Evolutionary conservation across 2,329 filamentous ascomycete species (phyloP), one percentile per base, ranked within the genome.

Genomic region (Ophiocordyceps camponoti-leonardi): DNA sequence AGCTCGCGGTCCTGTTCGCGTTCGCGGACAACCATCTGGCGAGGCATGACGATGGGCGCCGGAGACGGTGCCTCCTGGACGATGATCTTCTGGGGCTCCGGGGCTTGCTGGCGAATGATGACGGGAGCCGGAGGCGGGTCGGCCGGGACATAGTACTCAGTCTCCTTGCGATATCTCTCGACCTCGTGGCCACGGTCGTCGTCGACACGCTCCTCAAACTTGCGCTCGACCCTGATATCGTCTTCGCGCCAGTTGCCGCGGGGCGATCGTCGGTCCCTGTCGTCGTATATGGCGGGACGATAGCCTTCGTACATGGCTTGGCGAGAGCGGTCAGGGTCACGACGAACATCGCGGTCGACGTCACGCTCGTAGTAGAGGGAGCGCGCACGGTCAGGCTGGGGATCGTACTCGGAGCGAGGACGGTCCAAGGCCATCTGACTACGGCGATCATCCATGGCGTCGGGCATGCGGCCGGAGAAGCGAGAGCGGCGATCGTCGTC

Each of bases 81-180:
- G 50, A 79, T 74, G 52, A 79, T 77, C 54, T 72, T 71, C 54
- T 79, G 75, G 2, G 67, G 66, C 54, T 78, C 73, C 2, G 68
- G 65, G 1, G 68, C 66, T 44, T 68, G 67, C 52, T 74, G 70
- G 44, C 73, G 72, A 50, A 79, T 75, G 46, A 78, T 65, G 48
- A 79, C 68, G 6, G 73, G 73, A 2, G 66, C 56, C 5, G 66
- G 67, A 11, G 67, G 60, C 13, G 71, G 69, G 20, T 72, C 65
- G 23, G 67, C 63, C 3, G 69, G 69, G 41, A 69, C 63, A 53
- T 73, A 81, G 56, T 78, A 80, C 51, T 81, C 77, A 2, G 73
- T 75, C 56, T 81, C 76, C 57, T 71, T 72, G 53, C 71, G 71
- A 54, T 76, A 77, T 55, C 68, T 69, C 56, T 80, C 76, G 40